These are phyloP conservation scores for Neoboletus brunneissimus DNA, from an alignment of 768 basidiomycete species.

Conservation along the genomic window DNA sequence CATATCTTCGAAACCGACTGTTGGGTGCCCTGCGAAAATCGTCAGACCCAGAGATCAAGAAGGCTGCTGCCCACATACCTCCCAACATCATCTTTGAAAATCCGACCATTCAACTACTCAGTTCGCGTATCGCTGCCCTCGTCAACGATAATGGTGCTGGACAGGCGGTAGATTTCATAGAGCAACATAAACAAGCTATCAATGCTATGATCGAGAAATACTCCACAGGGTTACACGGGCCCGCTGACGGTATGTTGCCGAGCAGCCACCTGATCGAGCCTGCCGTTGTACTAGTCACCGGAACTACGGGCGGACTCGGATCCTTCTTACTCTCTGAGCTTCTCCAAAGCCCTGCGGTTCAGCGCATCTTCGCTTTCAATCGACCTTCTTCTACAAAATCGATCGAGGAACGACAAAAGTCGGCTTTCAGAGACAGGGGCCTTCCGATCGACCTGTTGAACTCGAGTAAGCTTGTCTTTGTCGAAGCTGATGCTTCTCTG, in stretches of 20 bases:
- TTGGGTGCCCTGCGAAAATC: conserved; percentile 31
- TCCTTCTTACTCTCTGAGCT: conserved; percentile 35
- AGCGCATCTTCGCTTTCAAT: conserved; percentile 35
- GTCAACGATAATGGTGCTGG: not conserved
- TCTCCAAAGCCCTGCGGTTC: conserved; percentile 20
- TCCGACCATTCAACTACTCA: conserved; percentile 39
- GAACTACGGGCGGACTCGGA: conserved; percentile 42
- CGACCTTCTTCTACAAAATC: conserved; percentile 19
- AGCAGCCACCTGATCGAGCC: conserved; percentile 2
- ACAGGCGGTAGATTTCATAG: not conserved
- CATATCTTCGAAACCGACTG: conserved; percentile 27
- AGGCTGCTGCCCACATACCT: conserved; percentile 26
- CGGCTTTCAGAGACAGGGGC: conserved; percentile 31
- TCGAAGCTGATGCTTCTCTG: conserved; percentile 34
- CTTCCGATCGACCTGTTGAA: conserved; percentile 27
- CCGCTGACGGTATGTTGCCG: conserved; percentile 8
- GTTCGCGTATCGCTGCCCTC: conserved; percentile 19
- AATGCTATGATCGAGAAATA: conserved; percentile 43
- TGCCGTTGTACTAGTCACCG: conserved; percentile 37
- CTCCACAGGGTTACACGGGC: conserved; percentile 16
- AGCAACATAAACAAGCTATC: conserved; percentile 25
- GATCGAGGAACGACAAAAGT: conserved; percentile 27
- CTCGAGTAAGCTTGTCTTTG: conserved; percentile 33
- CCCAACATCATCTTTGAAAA: conserved; percentile 36
- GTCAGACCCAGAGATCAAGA: conserved; percentile 25